These are phyloP conservation scores for Fusarium continuum DNA, from an alignment of 2,329 filamentous ascomycete genomes.

Conservation along the genomic window DNA sequence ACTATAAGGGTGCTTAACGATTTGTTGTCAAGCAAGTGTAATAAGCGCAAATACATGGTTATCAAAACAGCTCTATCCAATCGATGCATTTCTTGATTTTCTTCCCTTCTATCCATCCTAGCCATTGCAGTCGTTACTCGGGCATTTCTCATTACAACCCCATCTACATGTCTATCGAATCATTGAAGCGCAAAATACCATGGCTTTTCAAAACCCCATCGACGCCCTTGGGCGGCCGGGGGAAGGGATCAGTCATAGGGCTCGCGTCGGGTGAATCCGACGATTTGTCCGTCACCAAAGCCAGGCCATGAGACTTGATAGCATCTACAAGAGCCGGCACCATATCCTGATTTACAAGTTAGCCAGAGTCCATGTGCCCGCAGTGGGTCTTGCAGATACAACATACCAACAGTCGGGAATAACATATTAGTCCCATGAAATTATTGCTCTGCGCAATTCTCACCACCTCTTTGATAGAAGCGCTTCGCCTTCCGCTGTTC, in stretches of 20 bases:
- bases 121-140: constrained; percentile 23
- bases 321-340: constrained; percentile 91
- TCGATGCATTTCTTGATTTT: neutral
- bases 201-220: constrained; percentile 88
- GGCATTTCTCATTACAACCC: constrained; percentile 37
- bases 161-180: constrained; percentile 77
- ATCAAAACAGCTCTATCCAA: constrained; percentile 18
- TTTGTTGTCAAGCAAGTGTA: neutral
- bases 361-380: neutral
- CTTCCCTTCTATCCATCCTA: constrained; percentile 31
- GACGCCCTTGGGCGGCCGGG: constrained; percentile 78
- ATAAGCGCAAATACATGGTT: neutral
- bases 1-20: constrained; percentile 70
- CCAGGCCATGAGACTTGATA: constrained; percentile 92
- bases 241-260: constrained; percentile 60
- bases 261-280: constrained; percentile 59
- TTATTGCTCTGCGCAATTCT: constrained; percentile 95
- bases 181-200: constrained; percentile 91
- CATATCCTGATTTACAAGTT: constrained; percentile 71
- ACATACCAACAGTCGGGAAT: constrained; percentile 83
- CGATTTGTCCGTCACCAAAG: constrained; percentile 88
- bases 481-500: constrained; percentile 75
- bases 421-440: constrained; percentile 96
- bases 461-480: constrained; percentile 94
- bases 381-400: neutral